Evolutionary conservation across 2,329 filamentous ascomycete genomes (phyloP), one percentile per base, ranked within the genome.

Genomic region (Metarhizium sp.): DNA sequence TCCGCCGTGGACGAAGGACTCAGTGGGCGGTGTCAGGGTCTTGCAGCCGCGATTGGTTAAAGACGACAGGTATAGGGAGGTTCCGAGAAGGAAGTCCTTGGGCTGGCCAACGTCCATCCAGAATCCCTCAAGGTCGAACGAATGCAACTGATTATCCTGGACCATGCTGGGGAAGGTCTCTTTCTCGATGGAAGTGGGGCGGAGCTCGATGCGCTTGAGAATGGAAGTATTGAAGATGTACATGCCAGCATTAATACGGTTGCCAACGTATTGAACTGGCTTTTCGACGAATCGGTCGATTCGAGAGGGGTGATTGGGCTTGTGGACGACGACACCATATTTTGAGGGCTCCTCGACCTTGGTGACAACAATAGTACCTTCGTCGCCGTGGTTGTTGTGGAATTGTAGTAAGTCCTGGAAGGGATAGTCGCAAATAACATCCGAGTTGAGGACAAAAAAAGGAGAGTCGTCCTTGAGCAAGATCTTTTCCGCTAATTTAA

Each of bases 201-300:
- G 90, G 62, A 97, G 85, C 73, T 97, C 92, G 67, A 99, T 97
- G 71, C 92, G 88, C 63, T 86, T 78, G 58, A 99, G 84, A 45
- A 97, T 85, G 52, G 87, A 91, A 51, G 92, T 91, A 80, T 96
- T 97, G 67, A 97, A 81, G 66, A 97, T 95, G 80, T 97, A 97
- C 75, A 97, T 90, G 75, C 94, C 94, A 63, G 92, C 94, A 67
- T 97, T 97, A 81, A 97, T 97, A 62, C 92, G 88, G 82, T 97
- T 97, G 66, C 92, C 92, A 57, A 97, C 92, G 69, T 96, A 97
- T 76, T 97, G 90, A 70, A 97, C 90, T 42, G 92, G 92, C 81
- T 99, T 99, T 84, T 99, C 92, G 64, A 99, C 94, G 77, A 99
- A 99, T 64, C 94, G 91, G 75, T 99, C 94, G 73, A 99, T 97